These are phyloP conservation scores for Amanita phalloides DNA, from an alignment of 768 basidiomycete species.

Conservation along the genomic window DNA sequence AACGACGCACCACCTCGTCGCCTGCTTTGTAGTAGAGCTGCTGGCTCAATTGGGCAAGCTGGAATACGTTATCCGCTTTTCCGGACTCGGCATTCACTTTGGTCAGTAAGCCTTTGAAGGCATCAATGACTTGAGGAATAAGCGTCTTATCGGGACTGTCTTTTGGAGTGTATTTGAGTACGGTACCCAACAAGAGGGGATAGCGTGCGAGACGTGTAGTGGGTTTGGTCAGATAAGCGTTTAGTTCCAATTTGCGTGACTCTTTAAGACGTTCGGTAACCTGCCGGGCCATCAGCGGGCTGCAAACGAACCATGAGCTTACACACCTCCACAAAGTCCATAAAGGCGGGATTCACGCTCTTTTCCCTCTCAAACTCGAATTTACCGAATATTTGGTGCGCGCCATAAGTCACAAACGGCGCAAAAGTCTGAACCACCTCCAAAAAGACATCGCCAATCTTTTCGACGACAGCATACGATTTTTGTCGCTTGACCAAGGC, in stretches of 20 bases:
- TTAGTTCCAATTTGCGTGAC: constrained; percentile 92
- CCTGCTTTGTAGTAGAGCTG: constrained; percentile 85
- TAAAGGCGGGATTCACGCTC: constrained; percentile 82
- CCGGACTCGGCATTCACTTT: constrained; percentile 93
- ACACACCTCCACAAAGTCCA: constrained; percentile 89
- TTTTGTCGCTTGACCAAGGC: constrained; percentile 93
- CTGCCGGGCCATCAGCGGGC: constrained; percentile 25
- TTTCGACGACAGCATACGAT: constrained; percentile 84
- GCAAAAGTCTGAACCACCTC: constrained; percentile 81
- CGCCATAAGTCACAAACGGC: constrained; percentile 92
- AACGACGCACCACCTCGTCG: constrained; percentile 69
- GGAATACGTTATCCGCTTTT: constrained; percentile 93
- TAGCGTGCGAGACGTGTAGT: constrained; percentile 97
- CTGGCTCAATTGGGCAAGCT: constrained; percentile 85
- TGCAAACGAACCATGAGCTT: neutral
- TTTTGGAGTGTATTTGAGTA: constrained; percentile 85
- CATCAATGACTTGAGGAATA: constrained; percentile 65
- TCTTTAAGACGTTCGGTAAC: constrained; percentile 87
- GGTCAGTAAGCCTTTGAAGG: constrained; percentile 73
- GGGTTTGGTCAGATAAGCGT: constrained; percentile 96
- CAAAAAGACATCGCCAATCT: constrained; percentile 83
- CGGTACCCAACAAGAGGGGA: constrained; percentile 85
- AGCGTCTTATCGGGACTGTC: constrained; percentile 77
- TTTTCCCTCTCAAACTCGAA: constrained; percentile 99
- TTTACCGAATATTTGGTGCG: constrained; percentile 96